phyloP scores from a whole-genome alignment of 2,329 filamentous ascomycete genomes.

The Colletotrichum kahawae region DNA sequence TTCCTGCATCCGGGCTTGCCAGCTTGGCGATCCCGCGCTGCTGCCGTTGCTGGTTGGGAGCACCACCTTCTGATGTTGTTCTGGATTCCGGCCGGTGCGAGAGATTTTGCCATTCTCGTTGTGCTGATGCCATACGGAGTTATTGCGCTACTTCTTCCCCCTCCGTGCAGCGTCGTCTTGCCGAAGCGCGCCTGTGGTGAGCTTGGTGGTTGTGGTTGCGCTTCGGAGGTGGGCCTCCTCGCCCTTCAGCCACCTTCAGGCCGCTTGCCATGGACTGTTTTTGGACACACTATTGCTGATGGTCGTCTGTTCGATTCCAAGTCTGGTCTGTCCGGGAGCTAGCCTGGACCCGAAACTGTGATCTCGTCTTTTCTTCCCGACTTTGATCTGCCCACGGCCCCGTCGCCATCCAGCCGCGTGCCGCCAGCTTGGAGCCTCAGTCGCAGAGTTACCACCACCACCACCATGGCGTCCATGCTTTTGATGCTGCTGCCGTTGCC shows the following conservation, averaged over 20 bases:
- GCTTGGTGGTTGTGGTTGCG: neutral
- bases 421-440: conserved; percentile 5
- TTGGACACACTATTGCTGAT: conserved; percentile 8
- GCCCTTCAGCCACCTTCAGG: conserved; percentile 15
- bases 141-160: conserved; percentile 13
- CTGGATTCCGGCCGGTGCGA: conserved; percentile 8
- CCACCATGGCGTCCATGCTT: conserved; percentile 5
- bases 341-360: conserved; percentile 19
- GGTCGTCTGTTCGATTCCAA: conserved; percentile 8
- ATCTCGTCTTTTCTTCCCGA: conserved; percentile 5
- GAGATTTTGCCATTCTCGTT: conserved; percentile 15
- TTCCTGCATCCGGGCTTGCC: conserved; percentile 20
- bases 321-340: conserved; percentile 14
- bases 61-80: neutral
- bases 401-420: conserved; percentile 10
- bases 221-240: conserved; percentile 4
- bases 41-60: neutral
- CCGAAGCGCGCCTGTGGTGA: conserved; percentile 8
- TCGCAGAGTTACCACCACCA: neutral
- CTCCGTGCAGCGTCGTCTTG: conserved; percentile 14
- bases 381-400: conserved; percentile 18
- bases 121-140: conserved; percentile 9
- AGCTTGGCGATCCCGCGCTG: conserved; percentile 12
- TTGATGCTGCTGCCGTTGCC: neutral
- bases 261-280: conserved; percentile 13